Percentiles rank a stretch among this genome's conserved stretches.
These are phyloP conservation scores for Mallotus japonicus DNA, from an alignment of 441 rosid genomes.

Conservation along the genomic window DNA sequence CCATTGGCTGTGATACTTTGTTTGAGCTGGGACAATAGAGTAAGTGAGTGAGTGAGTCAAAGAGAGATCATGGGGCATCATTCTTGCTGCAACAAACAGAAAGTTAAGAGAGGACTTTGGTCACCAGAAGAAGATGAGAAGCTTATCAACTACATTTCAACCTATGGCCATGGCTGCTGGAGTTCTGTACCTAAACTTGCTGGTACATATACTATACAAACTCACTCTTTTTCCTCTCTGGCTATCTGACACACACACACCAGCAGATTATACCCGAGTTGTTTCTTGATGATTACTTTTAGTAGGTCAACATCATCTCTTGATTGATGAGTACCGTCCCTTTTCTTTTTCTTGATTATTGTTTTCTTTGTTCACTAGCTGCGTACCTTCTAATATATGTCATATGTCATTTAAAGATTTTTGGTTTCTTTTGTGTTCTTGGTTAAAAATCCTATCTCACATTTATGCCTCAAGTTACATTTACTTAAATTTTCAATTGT, in stretches of 20 bases:
- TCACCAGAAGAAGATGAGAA: conserved; percentile 97
- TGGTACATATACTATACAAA: conserved; percentile 34
- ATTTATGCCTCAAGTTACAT: not conserved
- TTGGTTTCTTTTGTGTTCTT: not conserved
- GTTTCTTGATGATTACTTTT: not conserved
- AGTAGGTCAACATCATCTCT: conserved; percentile 1
- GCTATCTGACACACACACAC: conserved; percentile 1
- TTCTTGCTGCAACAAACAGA: conserved; percentile 98
- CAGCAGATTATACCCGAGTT: not conserved
- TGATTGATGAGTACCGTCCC: not conserved
- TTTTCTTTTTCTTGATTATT: not conserved
- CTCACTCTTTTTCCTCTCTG: conserved; percentile 9
- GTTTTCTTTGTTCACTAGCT: not conserved
- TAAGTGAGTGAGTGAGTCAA: conserved; percentile 29
- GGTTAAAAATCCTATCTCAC: not conserved
- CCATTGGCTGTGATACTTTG: conserved; percentile 24
- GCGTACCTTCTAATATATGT: no score
- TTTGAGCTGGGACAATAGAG: not conserved
- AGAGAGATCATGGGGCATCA: conserved; percentile 77
- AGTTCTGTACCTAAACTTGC: conserved; percentile 97
- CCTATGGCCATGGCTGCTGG: conserved; percentile 98
- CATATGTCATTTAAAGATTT: no score
- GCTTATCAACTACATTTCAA: conserved; percentile 83
- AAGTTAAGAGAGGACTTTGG: conserved; percentile 97
- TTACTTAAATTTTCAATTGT: not conserved